phyloP scores from a whole-genome alignment of 805 yeast species.

The Zygoascus bituminiphila region DNA sequence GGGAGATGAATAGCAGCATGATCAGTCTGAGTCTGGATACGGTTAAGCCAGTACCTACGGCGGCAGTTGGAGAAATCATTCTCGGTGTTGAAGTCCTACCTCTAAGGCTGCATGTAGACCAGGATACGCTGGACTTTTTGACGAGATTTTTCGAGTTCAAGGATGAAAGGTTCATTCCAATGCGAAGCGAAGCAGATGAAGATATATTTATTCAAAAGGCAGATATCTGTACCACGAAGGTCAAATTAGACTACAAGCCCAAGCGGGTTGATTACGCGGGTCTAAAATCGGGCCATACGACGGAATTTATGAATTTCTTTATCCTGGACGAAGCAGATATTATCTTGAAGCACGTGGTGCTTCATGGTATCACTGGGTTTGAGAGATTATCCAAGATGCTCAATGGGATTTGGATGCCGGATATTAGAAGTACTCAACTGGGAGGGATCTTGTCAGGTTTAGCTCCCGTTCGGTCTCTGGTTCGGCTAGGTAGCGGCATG shows the following conservation, averaged over 20 bases:
- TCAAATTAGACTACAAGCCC: slow-evolving; percentile 86
- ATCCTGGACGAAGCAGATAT: slow-evolving; percentile 80
- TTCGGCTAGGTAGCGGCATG: slow-evolving; percentile 71
- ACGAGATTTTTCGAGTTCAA: slow-evolving; percentile 74
- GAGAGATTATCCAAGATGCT: slow-evolving; percentile 48
- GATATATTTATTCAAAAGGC: slow-evolving; percentile 57
- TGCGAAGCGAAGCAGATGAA: slow-evolving; percentile 26
- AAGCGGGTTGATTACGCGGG: slow-evolving; percentile 81
- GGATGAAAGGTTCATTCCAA: slow-evolving; percentile 47
- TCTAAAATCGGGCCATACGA: slow-evolving; percentile 73
- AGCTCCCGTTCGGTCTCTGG: slow-evolving; percentile 70
- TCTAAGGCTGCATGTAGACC: slow-evolving; percentile 77
- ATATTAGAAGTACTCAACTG: slow-evolving; percentile 72
- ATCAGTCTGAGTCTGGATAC: slow-evolving; percentile 43
- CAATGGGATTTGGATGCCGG: slow-evolving; percentile 79
- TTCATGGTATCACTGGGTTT: slow-evolving; percentile 75
- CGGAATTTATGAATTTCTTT: slow-evolving; percentile 83
- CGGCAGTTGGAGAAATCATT: slow-evolving; percentile 64
- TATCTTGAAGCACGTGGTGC: slow-evolving; percentile 46
- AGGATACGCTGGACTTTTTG: slow-evolving; percentile 82
- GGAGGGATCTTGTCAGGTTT: slow-evolving; percentile 77
- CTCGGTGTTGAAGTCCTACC: slow-evolving; percentile 56
- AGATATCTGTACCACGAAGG: slow-evolving; percentile 38
- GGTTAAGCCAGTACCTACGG: slow-evolving; percentile 51
- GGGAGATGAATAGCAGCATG: slow-evolving; percentile 65